Conservation (phyloP, 768 basidiomycete genomes). For the Leucosporidium creatinivorum region DNA sequence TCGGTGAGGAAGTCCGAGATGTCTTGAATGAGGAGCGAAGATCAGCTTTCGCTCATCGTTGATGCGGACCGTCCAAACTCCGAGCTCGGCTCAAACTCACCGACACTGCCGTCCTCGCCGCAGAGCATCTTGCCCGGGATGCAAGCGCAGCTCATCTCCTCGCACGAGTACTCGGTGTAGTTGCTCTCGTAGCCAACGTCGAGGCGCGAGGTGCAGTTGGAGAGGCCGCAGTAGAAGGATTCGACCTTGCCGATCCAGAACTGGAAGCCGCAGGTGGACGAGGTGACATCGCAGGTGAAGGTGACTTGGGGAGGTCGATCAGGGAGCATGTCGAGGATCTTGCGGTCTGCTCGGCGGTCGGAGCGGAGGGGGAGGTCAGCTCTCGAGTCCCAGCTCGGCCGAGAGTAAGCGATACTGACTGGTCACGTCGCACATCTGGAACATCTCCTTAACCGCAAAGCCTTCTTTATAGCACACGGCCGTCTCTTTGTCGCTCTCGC, state of each 20-base stretch:
- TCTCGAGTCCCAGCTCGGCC: neutral
- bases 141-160: slow-evolving; percentile 79
- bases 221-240: slow-evolving; percentile 87
- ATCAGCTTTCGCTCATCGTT: neutral
- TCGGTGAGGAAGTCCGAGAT: slow-evolving; percentile 87
- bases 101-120: slow-evolving; percentile 76
- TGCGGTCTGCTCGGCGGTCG: slow-evolving; percentile 57
- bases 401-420: slow-evolving; percentile 52
- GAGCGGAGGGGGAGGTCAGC: neutral
- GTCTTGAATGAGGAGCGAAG: slow-evolving; percentile 48
- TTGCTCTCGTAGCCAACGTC: slow-evolving; percentile 58
- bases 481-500: slow-evolving; percentile 49
- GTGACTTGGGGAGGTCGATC: slow-evolving; percentile 90
- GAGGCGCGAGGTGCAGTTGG: slow-evolving; percentile 55
- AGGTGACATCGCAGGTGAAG: slow-evolving; percentile 70
- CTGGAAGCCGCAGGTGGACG: slow-evolving; percentile 77
- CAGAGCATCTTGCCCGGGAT: slow-evolving; percentile 92
- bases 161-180: slow-evolving; percentile 67
- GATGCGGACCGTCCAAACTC: neutral
- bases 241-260: slow-evolving; percentile 96
- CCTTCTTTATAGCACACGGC: slow-evolving; percentile 96
- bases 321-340: slow-evolving; percentile 89
- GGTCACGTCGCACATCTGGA: slow-evolving; percentile 97
- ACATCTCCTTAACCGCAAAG: slow-evolving; percentile 85
- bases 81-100: slow-evolving; percentile 10